Conservation (phyloP, 163 green algal genomes). For the Scenedesmus sp. region DNA sequence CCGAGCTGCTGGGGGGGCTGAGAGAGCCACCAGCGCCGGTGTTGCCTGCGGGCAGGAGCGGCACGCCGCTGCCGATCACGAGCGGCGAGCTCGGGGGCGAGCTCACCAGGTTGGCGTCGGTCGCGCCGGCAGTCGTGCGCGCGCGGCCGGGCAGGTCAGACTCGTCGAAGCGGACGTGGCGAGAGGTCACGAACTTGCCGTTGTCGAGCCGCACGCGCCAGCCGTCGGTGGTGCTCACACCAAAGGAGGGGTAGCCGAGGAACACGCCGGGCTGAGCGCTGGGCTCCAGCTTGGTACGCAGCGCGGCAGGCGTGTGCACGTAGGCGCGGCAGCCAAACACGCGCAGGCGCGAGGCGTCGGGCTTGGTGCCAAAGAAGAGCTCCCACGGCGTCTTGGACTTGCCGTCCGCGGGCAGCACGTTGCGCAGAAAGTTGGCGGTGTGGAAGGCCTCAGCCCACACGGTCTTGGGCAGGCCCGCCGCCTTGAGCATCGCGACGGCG, state of each 20-base stretch:
- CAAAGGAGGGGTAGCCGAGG: conserved; percentile 38
- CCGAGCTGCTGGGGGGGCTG: too few species aligned
- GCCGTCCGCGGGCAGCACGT: conserved; percentile 3
- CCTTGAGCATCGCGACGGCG: conserved; percentile 31
- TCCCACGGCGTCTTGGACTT: conserved; percentile 36
- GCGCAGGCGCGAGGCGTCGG: conserved; percentile 35
- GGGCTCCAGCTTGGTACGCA: conserved; percentile 43
- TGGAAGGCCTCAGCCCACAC: conserved; percentile 50
- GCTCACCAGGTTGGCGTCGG: too few species aligned
- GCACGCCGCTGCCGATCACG: too few species aligned
- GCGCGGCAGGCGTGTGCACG: conserved; percentile 17
- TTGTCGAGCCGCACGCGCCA: conserved; percentile 1
- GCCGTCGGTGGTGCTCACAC: too few species aligned
- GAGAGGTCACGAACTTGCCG: conserved; percentile 1
- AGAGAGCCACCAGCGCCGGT: too few species aligned
- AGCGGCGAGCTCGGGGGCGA: too few species aligned
- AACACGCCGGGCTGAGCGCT: conserved; percentile 18
- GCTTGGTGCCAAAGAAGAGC: conserved; percentile 27
- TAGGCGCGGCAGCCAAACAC: conserved; percentile 50
- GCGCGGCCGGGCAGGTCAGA: neutral
- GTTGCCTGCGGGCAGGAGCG: too few species aligned
- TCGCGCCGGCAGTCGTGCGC: too few species aligned
- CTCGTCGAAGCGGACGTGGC: conserved; percentile 25
- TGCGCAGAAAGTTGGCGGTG: conserved; percentile 35
- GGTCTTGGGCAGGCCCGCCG: conserved; percentile 13